A percentile compares a stretch with the other conserved stretches of the same genome.
Conservation (phyloP, 208 protist genomes). For the Polymyxa betae region DNA sequence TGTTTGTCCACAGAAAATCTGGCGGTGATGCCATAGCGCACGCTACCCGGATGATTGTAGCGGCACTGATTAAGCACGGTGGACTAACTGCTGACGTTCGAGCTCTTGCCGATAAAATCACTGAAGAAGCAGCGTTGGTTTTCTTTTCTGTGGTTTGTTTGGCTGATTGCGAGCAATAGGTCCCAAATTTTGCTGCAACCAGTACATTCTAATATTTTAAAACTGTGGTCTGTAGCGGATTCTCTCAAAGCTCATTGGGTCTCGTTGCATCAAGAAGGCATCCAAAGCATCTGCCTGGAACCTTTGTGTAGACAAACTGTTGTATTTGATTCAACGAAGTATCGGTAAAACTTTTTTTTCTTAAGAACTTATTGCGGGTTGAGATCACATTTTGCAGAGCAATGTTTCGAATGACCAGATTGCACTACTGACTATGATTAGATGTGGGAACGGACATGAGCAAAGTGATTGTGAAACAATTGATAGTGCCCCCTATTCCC, state of each 20-base stretch:
- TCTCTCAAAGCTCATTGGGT: constrained; percentile 38
- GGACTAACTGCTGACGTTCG: background rate
- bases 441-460: constrained; percentile 42
- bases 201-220: background rate
- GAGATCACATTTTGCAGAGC: background rate
- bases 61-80: constrained; percentile 5
- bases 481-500: background rate
- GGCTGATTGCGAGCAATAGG: background rate
- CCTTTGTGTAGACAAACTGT: background rate
- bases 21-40: constrained; percentile 33
- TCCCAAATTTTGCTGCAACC: background rate
- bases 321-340: background rate
- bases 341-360: constrained; percentile 21
- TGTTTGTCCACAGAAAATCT: constrained; percentile 20
- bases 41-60: background rate
- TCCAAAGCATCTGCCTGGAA: constrained; percentile 15
- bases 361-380: background rate
- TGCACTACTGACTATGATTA: background rate
- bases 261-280: constrained; percentile 1
- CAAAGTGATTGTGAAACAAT: background rate
- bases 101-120: constrained; percentile 23
- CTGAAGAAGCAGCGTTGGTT: background rate
- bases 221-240: constrained; percentile 18
- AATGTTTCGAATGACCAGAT: too few relatives aligned
- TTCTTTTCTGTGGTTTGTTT: background rate